Base-by-base conservation (phyloP, 805 yeast species). In the Candida dajiaensis region DNA sequence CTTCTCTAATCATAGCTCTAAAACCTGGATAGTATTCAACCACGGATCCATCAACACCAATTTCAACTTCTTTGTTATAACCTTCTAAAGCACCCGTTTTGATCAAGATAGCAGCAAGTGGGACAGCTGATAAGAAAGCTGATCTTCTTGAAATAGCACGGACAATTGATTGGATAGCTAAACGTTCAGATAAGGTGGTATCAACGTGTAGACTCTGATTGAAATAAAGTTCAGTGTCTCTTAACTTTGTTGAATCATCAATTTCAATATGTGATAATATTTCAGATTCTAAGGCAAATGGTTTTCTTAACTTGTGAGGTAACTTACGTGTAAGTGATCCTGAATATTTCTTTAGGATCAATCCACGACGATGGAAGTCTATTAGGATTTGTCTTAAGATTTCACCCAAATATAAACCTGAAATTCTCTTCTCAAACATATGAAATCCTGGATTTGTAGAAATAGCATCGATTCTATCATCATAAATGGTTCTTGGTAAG, bases 1-100 rank as follows among this genome's bases (percentile, higher is more conserved):
- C 96, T 52, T 86, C 89, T 61, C 92, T 78, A 51, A 92, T 71
- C 76, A 79, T 78, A 12, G 83, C 77, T 68, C 84, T 81, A 69
- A 85, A 92, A 22, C 92, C 90, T n/a, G 99, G 99, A 65, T 90
- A 94, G 62, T 79, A 85, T 67, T 92, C 96, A 42, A 92, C 84
- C 46, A 92, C 94, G 3, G 96, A 83, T 29, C 99, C 99, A 66
- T 92, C 98, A 50, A 90, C 90, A 49, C 97, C 98, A 54, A 94
- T 78, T 64, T 92, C 98, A 42, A 92, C 89, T 59, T 83, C 87
- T 50, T 77, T 80, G 57, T 84, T 85, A 55, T 70, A 73, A 38
- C 72, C 72, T 48, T 66, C 67, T 43, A 89, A 77, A 13, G 92
- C 84, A 44, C 72, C 74, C 1, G 90, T 83, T 65, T 78, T 80